Percentiles rank a stretch among this genome's conserved stretches.
Evolutionary conservation across 2,329 filamentous ascomycete species (phyloP).

Genomic region (Fusarium neocosmosporiellum): DNA sequence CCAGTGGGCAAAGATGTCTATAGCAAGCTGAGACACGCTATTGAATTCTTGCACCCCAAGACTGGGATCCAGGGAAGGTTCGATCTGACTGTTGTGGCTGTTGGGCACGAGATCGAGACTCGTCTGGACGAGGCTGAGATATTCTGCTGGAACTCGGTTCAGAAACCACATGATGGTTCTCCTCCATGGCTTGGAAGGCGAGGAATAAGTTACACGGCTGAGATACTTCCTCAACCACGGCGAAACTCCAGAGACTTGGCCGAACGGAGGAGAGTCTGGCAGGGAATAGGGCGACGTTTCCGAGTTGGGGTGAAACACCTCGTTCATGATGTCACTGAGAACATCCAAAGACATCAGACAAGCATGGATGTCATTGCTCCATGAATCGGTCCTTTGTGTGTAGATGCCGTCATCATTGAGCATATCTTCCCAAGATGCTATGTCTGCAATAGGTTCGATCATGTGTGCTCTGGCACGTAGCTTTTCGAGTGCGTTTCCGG

Average conservation of each 20-base stretch:
- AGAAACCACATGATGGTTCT: conserved; percentile 55
- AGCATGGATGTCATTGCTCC: background rate
- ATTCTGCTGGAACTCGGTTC: conserved; percentile 50
- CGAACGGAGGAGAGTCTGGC: background rate
- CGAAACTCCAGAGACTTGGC: conserved; percentile 19
- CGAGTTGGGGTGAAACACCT: conserved; percentile 2
- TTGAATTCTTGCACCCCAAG: background rate
- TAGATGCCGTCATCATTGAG: background rate
- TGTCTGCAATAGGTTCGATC: background rate
- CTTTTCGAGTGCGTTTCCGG: conserved; percentile 9
- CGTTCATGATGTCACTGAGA: conserved; percentile 16
- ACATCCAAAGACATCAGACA: conserved; percentile 23
- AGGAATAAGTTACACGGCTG: conserved; percentile 39
- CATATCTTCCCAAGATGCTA: background rate
- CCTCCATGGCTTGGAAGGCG: conserved; percentile 46
- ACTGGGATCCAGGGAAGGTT: background rate
- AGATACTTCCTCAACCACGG: conserved; percentile 34
- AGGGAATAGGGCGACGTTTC: background rate
- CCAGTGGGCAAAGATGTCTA: conserved; percentile 55
- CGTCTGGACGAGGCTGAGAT: conserved; percentile 49
- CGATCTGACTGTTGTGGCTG: background rate
- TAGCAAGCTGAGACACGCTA: conserved; percentile 40
- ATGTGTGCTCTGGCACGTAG: conserved; percentile 1
- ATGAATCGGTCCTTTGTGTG: background rate
- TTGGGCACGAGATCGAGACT: conserved; percentile 40